Percentiles rank a stretch among this genome's conserved stretches.
Conservation (phyloP, 2,329 filamentous ascomycete species). For the Torrubiella hemipterigena region DNA sequence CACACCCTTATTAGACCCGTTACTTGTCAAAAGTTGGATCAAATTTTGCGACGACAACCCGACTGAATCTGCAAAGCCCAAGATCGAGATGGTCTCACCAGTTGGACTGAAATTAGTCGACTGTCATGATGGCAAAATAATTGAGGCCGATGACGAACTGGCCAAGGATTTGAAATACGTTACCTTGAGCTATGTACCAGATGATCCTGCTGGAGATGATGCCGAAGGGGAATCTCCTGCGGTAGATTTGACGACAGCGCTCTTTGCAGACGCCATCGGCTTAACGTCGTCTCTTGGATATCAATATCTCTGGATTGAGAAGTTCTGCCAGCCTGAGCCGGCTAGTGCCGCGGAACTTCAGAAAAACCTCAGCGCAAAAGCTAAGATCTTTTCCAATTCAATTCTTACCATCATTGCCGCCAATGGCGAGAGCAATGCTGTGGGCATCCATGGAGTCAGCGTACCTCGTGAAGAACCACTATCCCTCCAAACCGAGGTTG, state of each 20-base stretch:
- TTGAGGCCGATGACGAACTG: conserved; percentile 16
- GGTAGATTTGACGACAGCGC: conserved; percentile 11
- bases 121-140: conserved; percentile 15
- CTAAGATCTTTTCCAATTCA: conserved; percentile 20
- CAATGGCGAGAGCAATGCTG: conserved; percentile 19
- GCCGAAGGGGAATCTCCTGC: conserved; percentile 10
- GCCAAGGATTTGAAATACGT: conserved; percentile 16
- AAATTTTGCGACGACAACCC: conserved; percentile 19
- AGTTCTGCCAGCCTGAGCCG: conserved; percentile 19
- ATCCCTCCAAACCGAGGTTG: conserved; percentile 18
- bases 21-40: conserved; percentile 20
- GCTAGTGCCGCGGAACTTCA: conserved; percentile 12
- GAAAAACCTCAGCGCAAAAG: conserved; percentile 18
- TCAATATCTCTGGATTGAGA: conserved; percentile 25
- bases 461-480: conserved; percentile 20
- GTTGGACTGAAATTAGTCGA: conserved; percentile 21
- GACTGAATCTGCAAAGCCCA: conserved; percentile 6
- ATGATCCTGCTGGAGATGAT: conserved; percentile 1
- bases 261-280: conserved; percentile 21
- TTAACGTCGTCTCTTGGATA: conserved; percentile 19
- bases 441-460: conserved; percentile 23
- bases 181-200: conserved; percentile 22
- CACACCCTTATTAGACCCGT: conserved; percentile 15
- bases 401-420: conserved; percentile 22
- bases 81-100: conserved; percentile 9